Evolutionary conservation across 495 filamentous ascomycete species (phyloP), one percentile per base, ranked within the genome.

Genomic region (Chlorociboria aeruginascens): DNA sequence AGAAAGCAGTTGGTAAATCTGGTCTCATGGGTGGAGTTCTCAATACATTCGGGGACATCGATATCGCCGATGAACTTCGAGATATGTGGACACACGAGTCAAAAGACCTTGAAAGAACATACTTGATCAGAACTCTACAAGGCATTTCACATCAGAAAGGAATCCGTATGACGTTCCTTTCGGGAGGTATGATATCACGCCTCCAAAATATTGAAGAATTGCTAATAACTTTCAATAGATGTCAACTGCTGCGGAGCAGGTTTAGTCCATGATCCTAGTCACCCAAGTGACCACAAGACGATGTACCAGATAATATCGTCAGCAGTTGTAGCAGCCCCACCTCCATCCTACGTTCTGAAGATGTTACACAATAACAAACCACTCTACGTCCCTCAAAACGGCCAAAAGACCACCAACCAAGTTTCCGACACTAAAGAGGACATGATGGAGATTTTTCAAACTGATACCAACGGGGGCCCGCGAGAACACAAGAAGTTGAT

Each of bases 401-500:
- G 93, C 14, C 84, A 93, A 61, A 82, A 86, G 52, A 83, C 78
- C 14, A 78, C 71, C 2, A 69, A 81, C 56, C 46, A 50, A 34
- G 39, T 59, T 12, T 53, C 56, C 7, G 92, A 98, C 60, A 98
- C 92, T 33, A 98, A 98, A 63, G 92, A 98, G 65, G 92, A 98
- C 61, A 98, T 98, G 92, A 89, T 97, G 81, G 92, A 98, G 68
- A 86, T 98, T 53, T 98, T 98, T 74, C 82, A 89, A 61, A 81
- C 74, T 7, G 92, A 98, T 56, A 85, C 90, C 13, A 83, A 77
- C 43, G 89, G 93, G 11, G 69, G 77, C 28, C 67, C 78, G 1
- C 72, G 93, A 20, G 92, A 98, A 65, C 68, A 84, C 53, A 85
- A 86, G 62, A 84, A 87, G 57, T 73, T 98, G 32, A 97, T 97